Conservation (phyloP, 257 asterid species). For the Nicotiana benthamiana region DNA sequence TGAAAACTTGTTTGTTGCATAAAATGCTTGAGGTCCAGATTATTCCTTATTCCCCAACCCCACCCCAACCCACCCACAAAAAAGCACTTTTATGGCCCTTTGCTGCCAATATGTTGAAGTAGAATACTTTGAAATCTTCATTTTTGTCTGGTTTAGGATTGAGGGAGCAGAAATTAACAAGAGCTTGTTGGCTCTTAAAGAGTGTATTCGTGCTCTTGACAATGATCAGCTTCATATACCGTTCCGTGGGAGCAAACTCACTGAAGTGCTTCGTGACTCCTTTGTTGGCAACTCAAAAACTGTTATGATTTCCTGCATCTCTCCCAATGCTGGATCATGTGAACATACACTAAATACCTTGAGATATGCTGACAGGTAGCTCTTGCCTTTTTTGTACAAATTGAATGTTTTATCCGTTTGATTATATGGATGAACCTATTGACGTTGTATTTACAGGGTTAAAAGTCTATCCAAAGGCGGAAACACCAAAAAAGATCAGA, state of each 20-base stretch:
- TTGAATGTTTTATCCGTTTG: not conserved
- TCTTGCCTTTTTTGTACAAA: not conserved
- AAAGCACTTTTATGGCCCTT: not conserved
- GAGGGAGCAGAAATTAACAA: constrained; percentile 99
- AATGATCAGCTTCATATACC: constrained; percentile 98
- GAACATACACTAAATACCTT: constrained; percentile 97
- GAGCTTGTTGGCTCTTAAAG: constrained; percentile 95
- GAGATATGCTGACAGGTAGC: constrained; percentile 97
- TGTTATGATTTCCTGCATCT: constrained; percentile 98
- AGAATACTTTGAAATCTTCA: not conserved
- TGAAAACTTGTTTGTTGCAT: not conserved
- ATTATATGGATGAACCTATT: constrained; percentile 12
- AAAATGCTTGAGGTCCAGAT: not conserved
- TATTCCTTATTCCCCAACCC: not conserved
- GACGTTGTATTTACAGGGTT: constrained; percentile 50
- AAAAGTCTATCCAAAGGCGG: constrained; percentile 95
- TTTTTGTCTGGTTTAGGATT: constrained; percentile 43
- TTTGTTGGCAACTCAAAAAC: constrained; percentile 98
- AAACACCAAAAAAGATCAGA: constrained; percentile 71
- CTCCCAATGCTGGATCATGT: constrained; percentile 97
- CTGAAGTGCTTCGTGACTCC: constrained; percentile 98
- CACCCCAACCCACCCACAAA: not conserved
- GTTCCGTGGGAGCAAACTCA: constrained; percentile 98
- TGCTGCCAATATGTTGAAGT: not conserved
- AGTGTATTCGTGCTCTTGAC: constrained; percentile 98